These are phyloP conservation scores for Fusarium sp. DNA, from an alignment of 2,329 filamentous ascomycete species.

Conservation along the genomic window DNA sequence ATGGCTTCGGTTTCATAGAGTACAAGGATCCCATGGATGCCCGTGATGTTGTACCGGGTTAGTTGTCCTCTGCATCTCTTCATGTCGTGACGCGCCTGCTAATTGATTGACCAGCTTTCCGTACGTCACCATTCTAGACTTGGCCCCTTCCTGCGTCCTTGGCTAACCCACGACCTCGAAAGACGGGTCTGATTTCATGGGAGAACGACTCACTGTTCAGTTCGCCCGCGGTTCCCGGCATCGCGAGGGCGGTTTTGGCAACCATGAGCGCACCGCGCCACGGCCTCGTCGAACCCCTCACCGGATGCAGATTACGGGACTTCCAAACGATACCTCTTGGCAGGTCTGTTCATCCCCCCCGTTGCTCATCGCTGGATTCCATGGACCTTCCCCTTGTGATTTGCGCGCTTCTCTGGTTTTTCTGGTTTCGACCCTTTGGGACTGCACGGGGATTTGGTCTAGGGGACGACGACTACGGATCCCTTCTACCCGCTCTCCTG, in stretches of 20 bases:
- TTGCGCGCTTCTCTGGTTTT: conserved; percentile 46
- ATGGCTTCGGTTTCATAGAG: conserved; percentile 99
- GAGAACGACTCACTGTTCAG: conserved; percentile 95
- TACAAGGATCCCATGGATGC: conserved; percentile 99
- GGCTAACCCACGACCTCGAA: conserved; percentile 41
- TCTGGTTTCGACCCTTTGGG: conserved; percentile 43
- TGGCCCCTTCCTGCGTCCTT: conserved; percentile 20
- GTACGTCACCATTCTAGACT: conserved; percentile 56
- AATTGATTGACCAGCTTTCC: conserved; percentile 60
- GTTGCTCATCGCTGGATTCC: conserved; percentile 61
- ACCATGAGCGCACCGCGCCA: conserved; percentile 66
- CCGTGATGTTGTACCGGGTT: conserved; percentile 97
- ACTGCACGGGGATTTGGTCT: conserved; percentile 42
- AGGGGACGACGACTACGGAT: conserved; percentile 44
- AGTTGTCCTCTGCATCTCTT: conserved; percentile 49
- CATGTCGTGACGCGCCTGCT: conserved; percentile 32
- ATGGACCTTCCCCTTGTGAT: conserved; percentile 49
- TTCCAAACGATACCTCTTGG: conserved; percentile 99
- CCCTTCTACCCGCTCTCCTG: conserved; percentile 38
- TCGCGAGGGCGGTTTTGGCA: conserved; percentile 60
- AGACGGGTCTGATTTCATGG: conserved; percentile 99
- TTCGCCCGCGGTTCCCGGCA: conserved; percentile 87
- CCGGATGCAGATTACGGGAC: conserved; percentile 97
- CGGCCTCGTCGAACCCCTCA: conserved; percentile 93
- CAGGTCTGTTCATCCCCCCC: conserved; percentile 88